phyloP scores from a whole-genome alignment of 73 alveolate genomes.

The Paramecium sexaurelia region DNA sequence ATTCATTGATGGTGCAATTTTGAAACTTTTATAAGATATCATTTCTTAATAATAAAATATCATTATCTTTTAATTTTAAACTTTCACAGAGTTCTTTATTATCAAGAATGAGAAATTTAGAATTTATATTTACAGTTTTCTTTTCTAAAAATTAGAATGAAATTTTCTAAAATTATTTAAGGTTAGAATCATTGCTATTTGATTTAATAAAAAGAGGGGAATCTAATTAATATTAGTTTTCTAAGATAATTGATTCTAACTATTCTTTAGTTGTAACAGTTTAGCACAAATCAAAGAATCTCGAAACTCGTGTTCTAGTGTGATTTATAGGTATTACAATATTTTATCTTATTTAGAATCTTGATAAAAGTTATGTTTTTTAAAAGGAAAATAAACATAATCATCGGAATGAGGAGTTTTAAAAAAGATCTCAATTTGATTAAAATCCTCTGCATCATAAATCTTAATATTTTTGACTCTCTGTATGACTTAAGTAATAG shows the following conservation, averaged over 20 bases:
- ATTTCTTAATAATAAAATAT: constrained; percentile 18
- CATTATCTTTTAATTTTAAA: background rate
- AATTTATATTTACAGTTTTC: background rate
- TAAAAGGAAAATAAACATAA: constrained; percentile 46
- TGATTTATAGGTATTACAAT: background rate
- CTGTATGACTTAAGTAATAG: background rate
- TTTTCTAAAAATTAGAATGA: constrained; percentile 4
- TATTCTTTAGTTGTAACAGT: constrained; percentile 5
- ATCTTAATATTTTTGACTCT: background rate
- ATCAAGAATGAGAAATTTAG: constrained; percentile 25
- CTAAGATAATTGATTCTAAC: background rate
- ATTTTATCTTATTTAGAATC: background rate
- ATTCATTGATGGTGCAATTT: background rate
- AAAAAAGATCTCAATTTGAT: constrained; percentile 14
- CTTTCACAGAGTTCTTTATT: background rate
- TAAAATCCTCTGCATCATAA: background rate
- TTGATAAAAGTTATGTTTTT: background rate
- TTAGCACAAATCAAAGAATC: background rate
- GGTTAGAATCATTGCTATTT: background rate
- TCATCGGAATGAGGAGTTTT: constrained; percentile 48
- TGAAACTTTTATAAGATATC: constrained; percentile 38
- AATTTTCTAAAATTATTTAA: background rate
- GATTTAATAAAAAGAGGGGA: background rate
- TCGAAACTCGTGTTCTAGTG: background rate
- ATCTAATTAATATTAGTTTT: constrained; percentile 2